Percentiles rank a stretch among this genome's conserved stretches.
Evolutionary conservation across 768 basidiomycete species (phyloP).

Genomic region (Psilocybe cyanescens): DNA sequence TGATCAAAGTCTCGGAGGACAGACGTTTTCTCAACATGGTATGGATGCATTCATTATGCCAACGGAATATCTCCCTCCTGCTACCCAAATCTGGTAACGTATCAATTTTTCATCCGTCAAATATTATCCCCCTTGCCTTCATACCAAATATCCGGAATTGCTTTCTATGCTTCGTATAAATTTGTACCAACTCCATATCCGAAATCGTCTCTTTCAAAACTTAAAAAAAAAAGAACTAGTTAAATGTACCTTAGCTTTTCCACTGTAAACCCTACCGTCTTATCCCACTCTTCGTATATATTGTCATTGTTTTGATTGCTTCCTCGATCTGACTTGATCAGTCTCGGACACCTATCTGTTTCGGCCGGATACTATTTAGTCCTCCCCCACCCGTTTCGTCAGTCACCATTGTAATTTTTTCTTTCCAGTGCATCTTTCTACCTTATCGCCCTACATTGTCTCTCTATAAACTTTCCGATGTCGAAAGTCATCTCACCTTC

Average conservation of each 20-base stretch:
- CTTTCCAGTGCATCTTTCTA: background rate
- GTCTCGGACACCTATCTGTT: background rate
- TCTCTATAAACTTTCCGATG: background rate
- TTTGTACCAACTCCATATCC: conserved; percentile 1
- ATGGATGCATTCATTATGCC: conserved; percentile 88
- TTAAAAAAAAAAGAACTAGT: background rate
- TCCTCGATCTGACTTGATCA: background rate
- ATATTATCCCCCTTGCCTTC: background rate
- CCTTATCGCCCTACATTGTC: too few relatives aligned
- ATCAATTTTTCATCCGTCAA: background rate
- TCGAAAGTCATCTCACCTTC: background rate
- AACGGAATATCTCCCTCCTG: conserved; percentile 69
- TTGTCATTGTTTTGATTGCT: background rate
- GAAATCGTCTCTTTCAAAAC: background rate
- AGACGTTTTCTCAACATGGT: conserved; percentile 76
- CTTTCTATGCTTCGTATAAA: background rate
- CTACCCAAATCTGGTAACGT: conserved; percentile 75
- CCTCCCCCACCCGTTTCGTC: background rate
- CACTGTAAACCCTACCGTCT: background rate
- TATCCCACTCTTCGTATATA: background rate
- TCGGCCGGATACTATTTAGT: background rate
- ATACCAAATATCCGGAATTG: background rate
- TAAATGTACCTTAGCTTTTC: background rate
- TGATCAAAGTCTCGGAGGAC: conserved; percentile 80
- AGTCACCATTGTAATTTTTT: background rate